A percentile compares a stretch with the other conserved stretches of the same genome.
These are phyloP conservation scores for Leptodermis oblonga DNA, from an alignment of 257 asterid genomes.

Conservation along the genomic window DNA sequence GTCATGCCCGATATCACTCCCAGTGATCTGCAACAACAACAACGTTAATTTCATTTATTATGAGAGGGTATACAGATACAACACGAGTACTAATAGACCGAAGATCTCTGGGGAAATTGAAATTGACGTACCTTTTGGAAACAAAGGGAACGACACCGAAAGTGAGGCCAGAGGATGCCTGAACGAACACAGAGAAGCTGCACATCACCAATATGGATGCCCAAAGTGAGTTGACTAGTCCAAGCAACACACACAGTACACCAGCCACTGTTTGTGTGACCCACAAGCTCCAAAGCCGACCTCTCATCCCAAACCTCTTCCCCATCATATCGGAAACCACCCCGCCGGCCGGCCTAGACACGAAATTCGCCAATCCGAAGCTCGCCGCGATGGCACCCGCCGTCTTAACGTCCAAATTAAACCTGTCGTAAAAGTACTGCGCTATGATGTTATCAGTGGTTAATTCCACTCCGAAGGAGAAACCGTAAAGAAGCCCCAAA, in stretches of 20 bases:
- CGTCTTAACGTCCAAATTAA: constrained; percentile 28
- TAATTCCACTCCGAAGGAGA: constrained; percentile 52
- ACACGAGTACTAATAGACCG: too few relatives aligned
- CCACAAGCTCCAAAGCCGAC: constrained; percentile 69
- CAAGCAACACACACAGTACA: constrained; percentile 34
- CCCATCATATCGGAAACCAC: constrained; percentile 51
- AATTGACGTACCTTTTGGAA: constrained; percentile 42
- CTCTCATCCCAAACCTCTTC: constrained; percentile 53
- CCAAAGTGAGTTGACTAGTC: constrained; percentile 33
- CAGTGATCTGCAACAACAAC: constrained; percentile 31
- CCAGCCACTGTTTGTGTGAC: constrained; percentile 48
- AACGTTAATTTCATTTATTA: background rate
- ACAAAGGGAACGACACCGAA: constrained; percentile 75
- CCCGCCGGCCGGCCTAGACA: constrained; percentile 58
- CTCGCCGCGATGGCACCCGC: constrained; percentile 62
- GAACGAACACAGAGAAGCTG: constrained; percentile 47
- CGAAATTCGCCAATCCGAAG: constrained; percentile 48
- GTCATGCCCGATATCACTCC: constrained; percentile 64
- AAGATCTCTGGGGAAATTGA: too few relatives aligned
- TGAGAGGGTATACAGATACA: too few relatives aligned
- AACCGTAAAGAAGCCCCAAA: constrained; percentile 38
- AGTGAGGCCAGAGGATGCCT: constrained; percentile 60
- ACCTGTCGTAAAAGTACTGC: constrained; percentile 48
- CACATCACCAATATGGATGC: constrained; percentile 47
- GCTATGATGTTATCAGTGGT: constrained; percentile 60